Evolutionary conservation across 2,329 filamentous ascomycete genomes (phyloP).

Genomic region (Aspergillus clavatus): DNA sequence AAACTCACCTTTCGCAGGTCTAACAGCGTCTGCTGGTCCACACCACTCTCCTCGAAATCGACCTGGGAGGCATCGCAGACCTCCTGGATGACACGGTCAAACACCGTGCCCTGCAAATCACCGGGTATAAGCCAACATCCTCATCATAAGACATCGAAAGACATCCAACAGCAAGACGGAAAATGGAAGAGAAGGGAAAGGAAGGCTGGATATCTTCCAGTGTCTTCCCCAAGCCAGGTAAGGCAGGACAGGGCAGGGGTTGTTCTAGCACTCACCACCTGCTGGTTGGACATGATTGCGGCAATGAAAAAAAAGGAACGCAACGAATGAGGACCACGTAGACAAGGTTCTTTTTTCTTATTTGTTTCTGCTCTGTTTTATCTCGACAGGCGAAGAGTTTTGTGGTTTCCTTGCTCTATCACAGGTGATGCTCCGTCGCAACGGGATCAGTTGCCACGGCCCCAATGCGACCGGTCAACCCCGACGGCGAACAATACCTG

Average conservation of each 20-base stretch:
- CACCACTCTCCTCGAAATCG: slow-evolving; percentile 94
- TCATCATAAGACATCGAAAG: slow-evolving; percentile 4
- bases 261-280: slow-evolving; percentile 41
- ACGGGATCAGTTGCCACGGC: slow-evolving; percentile 19
- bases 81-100: slow-evolving; percentile 84
- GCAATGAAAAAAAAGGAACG: background rate
- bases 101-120: slow-evolving; percentile 63
- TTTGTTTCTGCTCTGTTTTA: slow-evolving; percentile 9
- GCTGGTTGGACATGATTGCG: slow-evolving; percentile 44
- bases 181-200: slow-evolving; percentile 4
- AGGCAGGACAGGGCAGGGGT: slow-evolving; percentile 12
- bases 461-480: slow-evolving; percentile 15
- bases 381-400: slow-evolving; percentile 3
- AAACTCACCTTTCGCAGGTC: slow-evolving; percentile 85
- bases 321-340: slow-evolving; percentile 9
- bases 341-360: slow-evolving; percentile 5
- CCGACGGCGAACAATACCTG: slow-evolving; percentile 11
- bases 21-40: slow-evolving; percentile 79
- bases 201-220: slow-evolving; percentile 13
- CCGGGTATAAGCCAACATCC: slow-evolving; percentile 25
- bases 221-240: slow-evolving; percentile 16
- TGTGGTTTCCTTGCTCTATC: slow-evolving; percentile 10
- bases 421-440: slow-evolving; percentile 13
- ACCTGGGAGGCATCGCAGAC: slow-evolving; percentile 87
- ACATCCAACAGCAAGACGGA: slow-evolving; percentile 3